Conservation (phyloP, 179 eudicot species). For the Nepenthes alata region DNA sequence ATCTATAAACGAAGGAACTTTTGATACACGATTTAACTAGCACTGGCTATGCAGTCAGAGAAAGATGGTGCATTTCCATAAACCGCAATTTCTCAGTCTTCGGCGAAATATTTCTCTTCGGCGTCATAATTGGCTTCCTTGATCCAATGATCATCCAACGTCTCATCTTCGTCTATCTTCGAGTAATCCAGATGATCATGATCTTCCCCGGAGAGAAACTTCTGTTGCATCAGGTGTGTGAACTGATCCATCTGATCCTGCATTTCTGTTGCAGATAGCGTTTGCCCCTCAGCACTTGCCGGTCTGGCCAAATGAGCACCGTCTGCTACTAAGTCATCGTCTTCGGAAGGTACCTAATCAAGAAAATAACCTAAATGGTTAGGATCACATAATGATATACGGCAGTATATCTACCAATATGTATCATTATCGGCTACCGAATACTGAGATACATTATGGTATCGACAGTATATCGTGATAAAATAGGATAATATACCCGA, state of each 20-base stretch:
- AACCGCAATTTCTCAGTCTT: slow-evolving; percentile 26
- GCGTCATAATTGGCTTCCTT: slow-evolving; percentile 77
- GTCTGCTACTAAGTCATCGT: slow-evolving; percentile 7
- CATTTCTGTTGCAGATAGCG: slow-evolving; percentile 53
- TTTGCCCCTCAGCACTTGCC: slow-evolving; percentile 12
- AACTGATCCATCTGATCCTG: slow-evolving; percentile 81
- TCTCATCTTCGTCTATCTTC: slow-evolving; percentile 66
- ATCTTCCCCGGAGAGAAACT: slow-evolving; percentile 78
- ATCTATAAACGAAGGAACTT: too few relatives aligned
- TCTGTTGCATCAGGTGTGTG: slow-evolving; percentile 71
- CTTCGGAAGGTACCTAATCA: slow-evolving; percentile 12
- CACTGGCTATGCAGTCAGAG: too few relatives aligned
- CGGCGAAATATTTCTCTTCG: slow-evolving; percentile 81
- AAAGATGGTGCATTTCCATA: not conserved
- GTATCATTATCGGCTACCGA: too few relatives aligned
- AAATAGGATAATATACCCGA: too few relatives aligned
- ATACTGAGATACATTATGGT: too few relatives aligned
- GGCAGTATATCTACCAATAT: too few relatives aligned
- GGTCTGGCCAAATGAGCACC: slow-evolving; percentile 11
- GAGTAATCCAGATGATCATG: slow-evolving; percentile 63
- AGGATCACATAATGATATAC: too few relatives aligned
- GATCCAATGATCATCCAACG: slow-evolving; percentile 88
- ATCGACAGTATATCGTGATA: too few relatives aligned
- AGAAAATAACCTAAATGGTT: too few relatives aligned
- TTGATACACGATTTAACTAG: too few relatives aligned